Percentiles rank a stretch among this genome's conserved stretches.
Evolutionary conservation across 306 rosid genomes (phyloP).

Genomic region (Oemleria cerasiformis): DNA sequence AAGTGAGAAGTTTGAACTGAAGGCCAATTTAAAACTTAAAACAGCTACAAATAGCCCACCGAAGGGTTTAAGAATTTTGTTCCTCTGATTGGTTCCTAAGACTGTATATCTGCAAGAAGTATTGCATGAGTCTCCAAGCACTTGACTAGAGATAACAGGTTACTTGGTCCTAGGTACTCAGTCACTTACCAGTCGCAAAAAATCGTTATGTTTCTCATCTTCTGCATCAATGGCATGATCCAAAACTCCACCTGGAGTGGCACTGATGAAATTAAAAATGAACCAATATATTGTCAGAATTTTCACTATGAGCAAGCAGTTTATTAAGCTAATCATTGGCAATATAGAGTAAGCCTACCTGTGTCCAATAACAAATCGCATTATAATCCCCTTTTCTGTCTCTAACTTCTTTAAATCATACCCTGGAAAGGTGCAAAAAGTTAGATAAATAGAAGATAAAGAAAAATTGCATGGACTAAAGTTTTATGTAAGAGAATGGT

Average conservation of each 20-base stretch:
- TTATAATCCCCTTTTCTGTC: constrained; percentile 53
- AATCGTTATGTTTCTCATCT: constrained; percentile 45
- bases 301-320: neutral
- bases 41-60: constrained; percentile 2
- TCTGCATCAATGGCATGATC: constrained; percentile 63
- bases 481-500: neutral
- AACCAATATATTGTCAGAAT: constrained; percentile 6
- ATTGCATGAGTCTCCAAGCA: constrained; percentile 7
- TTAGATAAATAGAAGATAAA: too few relatives aligned
- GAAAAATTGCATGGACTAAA: constrained; percentile 1
- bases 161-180: constrained; percentile 1
- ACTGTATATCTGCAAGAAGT: constrained; percentile 1
- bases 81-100: constrained; percentile 1
- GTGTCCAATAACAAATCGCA: constrained; percentile 60
- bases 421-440: constrained; percentile 25
- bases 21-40: neutral
- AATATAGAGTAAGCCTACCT: constrained; percentile 30
- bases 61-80: constrained; percentile 12
- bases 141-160: constrained; percentile 6
- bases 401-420: constrained; percentile 43
- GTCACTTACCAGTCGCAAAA: constrained; percentile 49
- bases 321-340: constrained; percentile 1
- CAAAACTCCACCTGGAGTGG: constrained; percentile 49
- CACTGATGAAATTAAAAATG: constrained; percentile 28
- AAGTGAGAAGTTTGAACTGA: neutral